Evolutionary conservation across 345 rosid genomes (phyloP).

Genomic region (Schrenkiella parvula): DNA sequence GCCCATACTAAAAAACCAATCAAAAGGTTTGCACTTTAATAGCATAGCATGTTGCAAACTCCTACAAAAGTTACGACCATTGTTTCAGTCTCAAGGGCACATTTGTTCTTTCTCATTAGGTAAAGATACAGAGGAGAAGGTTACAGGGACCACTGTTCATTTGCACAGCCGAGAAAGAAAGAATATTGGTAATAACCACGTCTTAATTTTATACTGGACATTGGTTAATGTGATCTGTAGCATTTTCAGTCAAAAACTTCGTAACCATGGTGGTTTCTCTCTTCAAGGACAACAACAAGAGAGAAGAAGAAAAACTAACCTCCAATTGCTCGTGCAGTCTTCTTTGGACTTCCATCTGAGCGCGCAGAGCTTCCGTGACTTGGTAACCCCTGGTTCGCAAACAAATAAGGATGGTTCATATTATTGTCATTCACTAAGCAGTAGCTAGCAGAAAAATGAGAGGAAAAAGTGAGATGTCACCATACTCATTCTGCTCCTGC

Average conservation of each 20-base stretch:
- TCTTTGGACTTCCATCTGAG: slow-evolving; percentile 99
- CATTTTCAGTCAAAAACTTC: not conserved
- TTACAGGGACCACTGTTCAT: not conserved
- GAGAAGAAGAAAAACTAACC: slow-evolving; percentile 44
- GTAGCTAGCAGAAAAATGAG: not conserved
- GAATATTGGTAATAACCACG: not conserved
- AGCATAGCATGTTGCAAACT: not conserved
- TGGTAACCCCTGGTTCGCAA: slow-evolving; percentile 63
- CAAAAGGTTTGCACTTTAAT: slow-evolving; percentile 17
- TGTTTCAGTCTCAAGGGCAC: not conserved
- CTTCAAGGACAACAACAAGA: not conserved
- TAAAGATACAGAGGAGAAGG: not conserved
- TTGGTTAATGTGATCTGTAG: not conserved
- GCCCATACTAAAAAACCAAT: slow-evolving; percentile 30
- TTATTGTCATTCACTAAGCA: not conserved
- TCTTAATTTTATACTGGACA: not conserved
- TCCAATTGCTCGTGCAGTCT: slow-evolving; percentile 94
- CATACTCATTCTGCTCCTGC: slow-evolving; percentile 85
- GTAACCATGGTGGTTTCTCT: not conserved
- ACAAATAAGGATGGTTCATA: slow-evolving; percentile 17
- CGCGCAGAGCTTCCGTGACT: slow-evolving; percentile 93
- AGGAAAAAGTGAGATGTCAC: not conserved
- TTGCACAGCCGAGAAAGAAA: not conserved
- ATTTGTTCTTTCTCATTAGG: not conserved
- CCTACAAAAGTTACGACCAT: not conserved